Percentiles rank a stretch among this genome's conserved stretches.
Conservation (phyloP, 2,329 filamentous ascomycete species). For the Monilinia polystroma region DNA sequence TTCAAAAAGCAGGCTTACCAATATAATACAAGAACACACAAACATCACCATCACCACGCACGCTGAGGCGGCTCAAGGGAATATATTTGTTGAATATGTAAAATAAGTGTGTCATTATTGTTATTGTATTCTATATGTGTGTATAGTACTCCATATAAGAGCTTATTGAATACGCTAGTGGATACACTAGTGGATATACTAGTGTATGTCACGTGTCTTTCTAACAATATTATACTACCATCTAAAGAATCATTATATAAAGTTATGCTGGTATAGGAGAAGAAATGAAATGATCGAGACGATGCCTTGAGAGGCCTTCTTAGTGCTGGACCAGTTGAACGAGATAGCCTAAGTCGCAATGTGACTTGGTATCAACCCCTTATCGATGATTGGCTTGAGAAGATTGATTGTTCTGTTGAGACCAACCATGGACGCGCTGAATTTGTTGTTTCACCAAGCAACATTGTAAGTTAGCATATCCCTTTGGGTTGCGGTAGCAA, state of each 20-base stretch:
- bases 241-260: neutral
- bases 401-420: constrained; percentile 47
- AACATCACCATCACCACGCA: neutral
- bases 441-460: constrained; percentile 64
- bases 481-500: constrained; percentile 63
- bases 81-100: too few species aligned
- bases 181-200: too few species aligned
- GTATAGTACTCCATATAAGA: too few species aligned
- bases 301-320: neutral
- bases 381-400: constrained; percentile 44
- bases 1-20: neutral
- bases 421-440: constrained; percentile 62
- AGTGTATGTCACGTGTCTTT: too few species aligned
- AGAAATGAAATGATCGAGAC: neutral
- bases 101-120: too few species aligned
- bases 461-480: constrained; percentile 62
- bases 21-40: neutral
- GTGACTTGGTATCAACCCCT: constrained; percentile 43
- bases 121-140: too few species aligned
- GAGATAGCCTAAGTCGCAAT: neutral
- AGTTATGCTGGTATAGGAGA: neutral
- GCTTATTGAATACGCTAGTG: too few species aligned
- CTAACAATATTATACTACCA: neutral
- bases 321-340: neutral
- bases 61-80: neutral